Conservation (phyloP, 2,329 filamentous ascomycete species). For the Leptographium radiaticola region DNA sequence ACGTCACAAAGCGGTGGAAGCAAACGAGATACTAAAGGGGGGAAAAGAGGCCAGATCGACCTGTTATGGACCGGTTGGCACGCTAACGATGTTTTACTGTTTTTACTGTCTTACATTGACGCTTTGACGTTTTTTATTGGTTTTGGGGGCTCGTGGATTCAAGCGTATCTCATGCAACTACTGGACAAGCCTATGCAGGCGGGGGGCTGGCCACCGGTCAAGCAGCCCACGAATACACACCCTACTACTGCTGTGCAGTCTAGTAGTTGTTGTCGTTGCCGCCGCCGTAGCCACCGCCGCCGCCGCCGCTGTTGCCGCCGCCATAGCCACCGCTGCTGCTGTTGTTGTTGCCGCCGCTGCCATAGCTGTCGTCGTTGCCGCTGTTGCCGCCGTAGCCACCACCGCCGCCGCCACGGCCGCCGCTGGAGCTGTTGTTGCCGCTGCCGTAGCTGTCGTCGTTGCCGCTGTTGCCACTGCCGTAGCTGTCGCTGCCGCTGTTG, state of each 20-base stretch:
- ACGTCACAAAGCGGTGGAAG: too few species aligned
- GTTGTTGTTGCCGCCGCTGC: neutral
- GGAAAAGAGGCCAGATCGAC: too few species aligned
- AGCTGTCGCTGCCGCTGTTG: neutral
- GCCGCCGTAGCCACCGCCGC: neutral
- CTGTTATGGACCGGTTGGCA: too few species aligned
- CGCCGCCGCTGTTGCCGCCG: neutral
- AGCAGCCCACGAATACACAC: neutral
- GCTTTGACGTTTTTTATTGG: too few species aligned
- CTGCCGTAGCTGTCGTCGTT: neutral
- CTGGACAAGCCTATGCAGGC: neutral
- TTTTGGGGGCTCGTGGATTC: too few species aligned
- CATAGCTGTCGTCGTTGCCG: neutral
- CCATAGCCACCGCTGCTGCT: neutral
- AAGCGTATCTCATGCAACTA: too few species aligned
- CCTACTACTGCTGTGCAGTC: neutral
- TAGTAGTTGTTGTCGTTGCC: conserved; percentile 2
- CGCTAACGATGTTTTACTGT: too few species aligned
- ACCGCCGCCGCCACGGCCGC: neutral
- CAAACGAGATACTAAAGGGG: too few species aligned
- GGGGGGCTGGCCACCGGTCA: neutral
- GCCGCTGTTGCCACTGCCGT: neutral
- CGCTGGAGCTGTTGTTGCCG: neutral
- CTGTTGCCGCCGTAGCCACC: neutral
- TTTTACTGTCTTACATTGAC: too few species aligned